Percentiles rank a stretch among this genome's conserved stretches.
These are phyloP conservation scores for Anisodus tanguticus DNA, from an alignment of 257 asterid genomes.

Conservation along the genomic window DNA sequence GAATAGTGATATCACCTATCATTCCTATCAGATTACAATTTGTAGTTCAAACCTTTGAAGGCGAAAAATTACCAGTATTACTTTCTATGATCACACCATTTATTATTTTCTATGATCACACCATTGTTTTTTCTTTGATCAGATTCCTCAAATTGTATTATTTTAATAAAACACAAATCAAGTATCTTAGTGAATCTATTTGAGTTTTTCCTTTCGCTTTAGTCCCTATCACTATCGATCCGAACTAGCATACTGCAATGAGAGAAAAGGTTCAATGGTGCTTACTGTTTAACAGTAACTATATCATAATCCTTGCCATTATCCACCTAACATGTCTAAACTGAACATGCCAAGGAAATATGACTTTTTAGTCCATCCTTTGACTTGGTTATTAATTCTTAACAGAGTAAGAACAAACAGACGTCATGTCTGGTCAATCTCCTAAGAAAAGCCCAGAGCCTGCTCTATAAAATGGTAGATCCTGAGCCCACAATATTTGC, in stretches of 20 bases:
- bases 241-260: neutral
- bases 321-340: neutral
- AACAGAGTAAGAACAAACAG: neutral
- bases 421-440: neutral
- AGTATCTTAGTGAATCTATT: neutral
- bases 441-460: neutral
- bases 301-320: neutral
- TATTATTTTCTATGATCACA: neutral
- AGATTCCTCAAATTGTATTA: slow-evolving; percentile 14
- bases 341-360: neutral
- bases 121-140: neutral
- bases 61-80: neutral
- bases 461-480: slow-evolving; percentile 17
- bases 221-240: neutral
- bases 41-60: neutral
- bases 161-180: neutral
- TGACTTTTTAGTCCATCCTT: slow-evolving; percentile 7
- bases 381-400: neutral
- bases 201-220: slow-evolving; percentile 19
- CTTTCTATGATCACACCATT: neutral
- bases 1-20: neutral
- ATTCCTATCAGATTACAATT: neutral
- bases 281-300: slow-evolving; percentile 2
- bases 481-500: neutral
- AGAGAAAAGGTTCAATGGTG: neutral